Percentiles rank a stretch among this genome's conserved stretches.
These are phyloP conservation scores for Curvularia verruculosa DNA, from an alignment of 2,329 filamentous ascomycete genomes.

Conservation along the genomic window DNA sequence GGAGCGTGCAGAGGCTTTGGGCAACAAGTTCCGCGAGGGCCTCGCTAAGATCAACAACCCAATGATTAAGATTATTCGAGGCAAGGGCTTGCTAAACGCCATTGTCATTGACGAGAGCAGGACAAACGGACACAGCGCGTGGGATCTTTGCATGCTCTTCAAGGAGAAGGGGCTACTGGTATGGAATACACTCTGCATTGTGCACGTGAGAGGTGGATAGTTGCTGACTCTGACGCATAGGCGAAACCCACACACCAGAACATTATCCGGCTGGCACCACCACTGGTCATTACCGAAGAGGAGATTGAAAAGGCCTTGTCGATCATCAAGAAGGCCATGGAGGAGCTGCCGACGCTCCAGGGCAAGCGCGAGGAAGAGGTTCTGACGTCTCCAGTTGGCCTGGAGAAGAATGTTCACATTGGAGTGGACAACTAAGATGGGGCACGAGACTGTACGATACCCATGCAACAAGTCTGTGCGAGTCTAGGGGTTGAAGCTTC, in stretches of 20 bases:
- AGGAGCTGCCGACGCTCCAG: conserved; percentile 75
- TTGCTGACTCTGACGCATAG: conserved; percentile 56
- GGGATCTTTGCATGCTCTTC: conserved; percentile 94
- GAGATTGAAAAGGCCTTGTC: conserved; percentile 78
- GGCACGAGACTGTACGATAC: conserved; percentile 24
- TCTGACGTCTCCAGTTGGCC: conserved; percentile 48
- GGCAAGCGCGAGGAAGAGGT: conserved; percentile 59
- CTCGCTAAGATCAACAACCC: conserved; percentile 76
- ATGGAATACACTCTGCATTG: conserved; percentile 56
- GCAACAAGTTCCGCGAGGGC: conserved; percentile 81
- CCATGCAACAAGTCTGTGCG: conserved; percentile 3
- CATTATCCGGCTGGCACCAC: conserved; percentile 97
- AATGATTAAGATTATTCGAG: conserved; percentile 81
- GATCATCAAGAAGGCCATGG: conserved; percentile 82
- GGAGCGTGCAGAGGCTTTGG: conserved; percentile 79
- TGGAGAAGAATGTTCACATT: conserved; percentile 68
- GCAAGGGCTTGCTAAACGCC: conserved; percentile 93
- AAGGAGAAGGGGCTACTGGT: conserved; percentile 95
- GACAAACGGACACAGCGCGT: conserved; percentile 84
- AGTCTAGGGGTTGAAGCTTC: not conserved
- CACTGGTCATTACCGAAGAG: conserved; percentile 88
- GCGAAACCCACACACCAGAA: conserved; percentile 98
- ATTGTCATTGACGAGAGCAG: conserved; percentile 93
- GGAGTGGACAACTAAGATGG: conserved; percentile 57
- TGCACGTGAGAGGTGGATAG: conserved; percentile 37